Percentiles rank a stretch among this genome's conserved stretches.
These are phyloP conservation scores for Zopfia rhizophila DNA, from an alignment of 2,329 filamentous ascomycete species.

Conservation along the genomic window DNA sequence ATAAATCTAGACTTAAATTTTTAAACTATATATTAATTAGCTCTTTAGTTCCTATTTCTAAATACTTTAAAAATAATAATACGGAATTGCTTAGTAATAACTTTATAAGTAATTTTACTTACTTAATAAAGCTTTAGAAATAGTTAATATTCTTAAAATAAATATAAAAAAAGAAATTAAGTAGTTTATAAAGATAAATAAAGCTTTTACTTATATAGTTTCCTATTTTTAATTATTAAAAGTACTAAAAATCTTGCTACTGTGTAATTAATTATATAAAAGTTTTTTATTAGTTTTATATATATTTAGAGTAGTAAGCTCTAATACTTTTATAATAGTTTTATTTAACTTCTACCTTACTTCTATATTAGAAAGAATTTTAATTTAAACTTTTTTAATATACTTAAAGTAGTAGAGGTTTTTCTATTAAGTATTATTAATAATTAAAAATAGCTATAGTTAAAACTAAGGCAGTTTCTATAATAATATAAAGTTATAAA, in stretches of 20 bases:
- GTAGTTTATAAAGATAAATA: constrained; percentile 10
- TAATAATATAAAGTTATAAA: too few relatives aligned
- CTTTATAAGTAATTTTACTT: constrained; percentile 13
- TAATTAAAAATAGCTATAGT: constrained; percentile 19
- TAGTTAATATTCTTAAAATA: constrained; percentile 18
- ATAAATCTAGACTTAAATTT: neutral
- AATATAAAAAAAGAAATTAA: constrained; percentile 15
- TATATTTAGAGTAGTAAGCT: constrained; percentile 12
- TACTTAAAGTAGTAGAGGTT: constrained; percentile 50
- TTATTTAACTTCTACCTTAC: constrained; percentile 37
- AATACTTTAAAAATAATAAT: constrained; percentile 12
- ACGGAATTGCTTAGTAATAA: too few relatives aligned
- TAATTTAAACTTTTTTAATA: constrained; percentile 45
- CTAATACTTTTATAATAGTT: constrained; percentile 12
- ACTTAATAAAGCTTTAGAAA: constrained; percentile 5
- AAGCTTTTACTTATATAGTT: constrained; percentile 11
- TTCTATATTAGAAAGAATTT: constrained; percentile 39
- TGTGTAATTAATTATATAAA: constrained; percentile 16
- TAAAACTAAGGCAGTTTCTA: too few relatives aligned
- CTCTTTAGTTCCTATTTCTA: too few relatives aligned
- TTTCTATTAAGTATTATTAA: constrained; percentile 22
- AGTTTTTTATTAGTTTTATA: constrained; percentile 11
- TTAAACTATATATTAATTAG: constrained; percentile 3
- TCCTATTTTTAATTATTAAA: constrained; percentile 14
- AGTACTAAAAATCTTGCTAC: constrained; percentile 15